Percentiles rank a stretch among this genome's conserved stretches.
Evolutionary conservation across 2,329 filamentous ascomycete genomes (phyloP).

Genomic region (Diaporthe citriasiana): DNA sequence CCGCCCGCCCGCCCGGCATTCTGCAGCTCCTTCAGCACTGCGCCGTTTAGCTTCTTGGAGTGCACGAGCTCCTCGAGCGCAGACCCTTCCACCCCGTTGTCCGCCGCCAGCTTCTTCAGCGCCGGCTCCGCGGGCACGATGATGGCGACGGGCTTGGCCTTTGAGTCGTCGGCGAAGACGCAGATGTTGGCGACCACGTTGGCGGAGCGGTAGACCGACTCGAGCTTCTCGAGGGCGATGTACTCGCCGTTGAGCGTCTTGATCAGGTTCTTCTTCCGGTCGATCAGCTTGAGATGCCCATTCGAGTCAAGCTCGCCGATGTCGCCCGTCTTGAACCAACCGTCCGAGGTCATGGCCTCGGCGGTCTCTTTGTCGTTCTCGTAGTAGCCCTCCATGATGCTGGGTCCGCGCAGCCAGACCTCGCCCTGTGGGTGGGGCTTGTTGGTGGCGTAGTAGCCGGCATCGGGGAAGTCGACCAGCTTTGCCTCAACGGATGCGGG

Average conservation of each 20-base stretch:
- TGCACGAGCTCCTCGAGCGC: conserved; percentile 77
- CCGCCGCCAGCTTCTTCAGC: conserved; percentile 65
- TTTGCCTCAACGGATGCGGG: conserved; percentile 84
- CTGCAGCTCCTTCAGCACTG: conserved; percentile 77
- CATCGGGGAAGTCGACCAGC: conserved; percentile 87
- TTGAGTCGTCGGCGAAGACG: conserved; percentile 65
- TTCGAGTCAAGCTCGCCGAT: conserved; percentile 83
- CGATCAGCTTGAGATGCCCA: conserved; percentile 81
- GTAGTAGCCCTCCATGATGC: conserved; percentile 81
- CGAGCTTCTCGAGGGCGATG: conserved; percentile 82
- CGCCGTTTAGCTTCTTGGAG: conserved; percentile 73
- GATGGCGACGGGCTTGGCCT: conserved; percentile 68
- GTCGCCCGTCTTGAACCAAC: conserved; percentile 91
- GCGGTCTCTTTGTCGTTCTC: conserved; percentile 83
- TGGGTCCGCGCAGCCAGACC: conserved; percentile 86
- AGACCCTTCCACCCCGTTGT: conserved; percentile 62
- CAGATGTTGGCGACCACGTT: conserved; percentile 69
- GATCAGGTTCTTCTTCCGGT: conserved; percentile 91
- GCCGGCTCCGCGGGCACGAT: conserved; percentile 70
- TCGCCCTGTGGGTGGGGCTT: conserved; percentile 85
- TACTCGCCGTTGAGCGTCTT: conserved; percentile 88
- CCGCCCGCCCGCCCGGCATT: conserved; percentile 72
- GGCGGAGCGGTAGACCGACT: conserved; percentile 66
- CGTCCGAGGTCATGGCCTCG: conserved; percentile 77
- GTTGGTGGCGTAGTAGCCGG: conserved; percentile 83